Conservation (phyloP, 108 stramenopile genomes). For the Cylindrotheca closterium region DNA sequence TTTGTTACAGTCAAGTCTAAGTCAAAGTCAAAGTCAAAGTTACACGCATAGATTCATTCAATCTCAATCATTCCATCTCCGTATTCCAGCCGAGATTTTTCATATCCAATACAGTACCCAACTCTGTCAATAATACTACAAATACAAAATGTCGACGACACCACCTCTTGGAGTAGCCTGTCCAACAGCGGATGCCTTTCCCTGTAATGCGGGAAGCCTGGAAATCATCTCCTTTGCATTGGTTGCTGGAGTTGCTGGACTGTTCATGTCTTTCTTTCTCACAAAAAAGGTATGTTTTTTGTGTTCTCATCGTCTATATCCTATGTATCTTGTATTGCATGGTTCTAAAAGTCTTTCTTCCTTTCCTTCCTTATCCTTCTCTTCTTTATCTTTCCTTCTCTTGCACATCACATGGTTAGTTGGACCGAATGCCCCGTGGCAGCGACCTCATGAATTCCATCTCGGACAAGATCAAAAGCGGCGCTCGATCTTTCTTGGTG, state of each 20-base stretch:
- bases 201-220: slow-evolving; percentile 46
- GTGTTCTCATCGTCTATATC: not conserved
- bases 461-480: slow-evolving; percentile 80
- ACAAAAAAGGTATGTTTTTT: slow-evolving; percentile 40
- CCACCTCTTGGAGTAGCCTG: not conserved
- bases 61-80: too few relatives aligned
- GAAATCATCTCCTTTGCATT: slow-evolving; percentile 49
- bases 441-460: slow-evolving; percentile 72
- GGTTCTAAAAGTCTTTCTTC: too few relatives aligned
- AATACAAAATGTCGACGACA: not conserved
- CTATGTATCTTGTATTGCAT: not conserved
- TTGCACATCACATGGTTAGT: not conserved
- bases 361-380: not conserved
- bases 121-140: too few relatives aligned
- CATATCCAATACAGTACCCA: too few relatives aligned
- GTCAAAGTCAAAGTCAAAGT: too few relatives aligned
- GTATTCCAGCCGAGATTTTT: too few relatives aligned
- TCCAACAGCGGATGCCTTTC: slow-evolving; percentile 21
- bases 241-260: slow-evolving; percentile 39
- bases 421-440: slow-evolving; percentile 39
- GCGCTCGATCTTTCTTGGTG: slow-evolving; percentile 86
- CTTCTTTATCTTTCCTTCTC: not conserved
- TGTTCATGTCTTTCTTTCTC: slow-evolving; percentile 54
- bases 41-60: too few relatives aligned
- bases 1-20: too few relatives aligned